Conservation (phyloP, 352 stramenopile species). For the Aphanomyces stellatus region DNA sequence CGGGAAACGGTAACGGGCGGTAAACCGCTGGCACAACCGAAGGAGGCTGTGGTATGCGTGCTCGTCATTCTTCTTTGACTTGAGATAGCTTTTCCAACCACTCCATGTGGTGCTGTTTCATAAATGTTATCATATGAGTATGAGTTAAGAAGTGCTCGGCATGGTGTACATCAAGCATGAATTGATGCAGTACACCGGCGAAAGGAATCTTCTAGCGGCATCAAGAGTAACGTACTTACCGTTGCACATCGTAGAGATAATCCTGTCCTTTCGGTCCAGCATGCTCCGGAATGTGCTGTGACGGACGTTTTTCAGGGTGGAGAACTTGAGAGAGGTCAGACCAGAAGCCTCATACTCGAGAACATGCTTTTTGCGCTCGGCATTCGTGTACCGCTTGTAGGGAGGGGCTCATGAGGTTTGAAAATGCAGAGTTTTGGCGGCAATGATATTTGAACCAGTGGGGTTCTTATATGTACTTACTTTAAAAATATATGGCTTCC, state of each 20-base stretch:
- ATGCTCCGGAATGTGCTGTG: not conserved
- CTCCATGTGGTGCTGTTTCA: not conserved
- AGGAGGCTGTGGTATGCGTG: not conserved
- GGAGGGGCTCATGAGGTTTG: not conserved
- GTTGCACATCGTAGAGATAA: not conserved
- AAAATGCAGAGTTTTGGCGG: not conserved
- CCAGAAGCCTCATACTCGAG: not conserved
- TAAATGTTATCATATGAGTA: not conserved
- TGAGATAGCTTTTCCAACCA: not conserved
- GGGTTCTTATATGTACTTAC: not conserved
- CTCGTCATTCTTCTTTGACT: not conserved
- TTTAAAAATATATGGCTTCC: not conserved
- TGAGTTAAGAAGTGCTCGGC: not conserved
- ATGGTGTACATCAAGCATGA: not conserved
- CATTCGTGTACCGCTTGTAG: not conserved
- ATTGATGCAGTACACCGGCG: not conserved
- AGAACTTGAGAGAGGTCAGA: not conserved
- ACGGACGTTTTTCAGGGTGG: not conserved
- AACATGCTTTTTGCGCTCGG: not conserved
- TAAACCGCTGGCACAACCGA: not conserved
- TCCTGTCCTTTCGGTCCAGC: not conserved
- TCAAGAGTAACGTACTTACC: not conserved
- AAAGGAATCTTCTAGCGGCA: not conserved
- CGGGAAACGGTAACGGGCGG: not conserved
- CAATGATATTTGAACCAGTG: not conserved